These are phyloP conservation scores for Letharia lupina DNA, from an alignment of 495 filamentous ascomycete genomes.

Conservation along the genomic window DNA sequence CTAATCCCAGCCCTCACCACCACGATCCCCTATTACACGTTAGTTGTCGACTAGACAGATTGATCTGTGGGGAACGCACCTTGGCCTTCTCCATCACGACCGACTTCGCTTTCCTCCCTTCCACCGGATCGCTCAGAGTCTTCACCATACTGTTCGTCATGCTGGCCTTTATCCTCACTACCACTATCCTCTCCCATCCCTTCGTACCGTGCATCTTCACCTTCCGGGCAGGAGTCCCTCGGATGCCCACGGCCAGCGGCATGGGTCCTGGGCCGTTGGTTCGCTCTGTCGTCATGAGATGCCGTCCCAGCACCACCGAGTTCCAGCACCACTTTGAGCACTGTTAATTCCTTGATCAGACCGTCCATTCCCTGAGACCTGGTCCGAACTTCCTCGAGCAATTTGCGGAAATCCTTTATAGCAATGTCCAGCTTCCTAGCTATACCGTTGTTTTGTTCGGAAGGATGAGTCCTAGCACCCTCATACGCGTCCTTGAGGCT, in stretches of 20 bases:
- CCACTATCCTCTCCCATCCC: background rate
- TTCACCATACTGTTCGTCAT: background rate
- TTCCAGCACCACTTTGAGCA: background rate
- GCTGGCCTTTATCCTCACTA: background rate
- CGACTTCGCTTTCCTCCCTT: background rate
- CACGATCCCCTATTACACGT: background rate
- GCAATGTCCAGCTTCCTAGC: background rate
- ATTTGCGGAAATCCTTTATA: background rate
- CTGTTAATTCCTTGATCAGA: background rate
- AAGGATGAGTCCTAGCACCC: background rate
- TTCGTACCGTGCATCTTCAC: background rate
- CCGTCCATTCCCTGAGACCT: background rate
- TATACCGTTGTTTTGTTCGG: background rate
- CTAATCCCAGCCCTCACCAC: background rate
- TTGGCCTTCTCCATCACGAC: background rate
- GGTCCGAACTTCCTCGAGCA: background rate
- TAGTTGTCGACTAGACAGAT: background rate
- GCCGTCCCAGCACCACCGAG: background rate
- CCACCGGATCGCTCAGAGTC: background rate
- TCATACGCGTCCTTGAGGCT: background rate
- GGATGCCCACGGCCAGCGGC: background rate
- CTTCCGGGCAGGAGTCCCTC: background rate
- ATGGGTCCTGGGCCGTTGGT: background rate
- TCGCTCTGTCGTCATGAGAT: background rate
- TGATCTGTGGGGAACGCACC: background rate